phyloP scores from a whole-genome alignment of 73 alveolate species.

The Stentor coeruleus region DNA sequence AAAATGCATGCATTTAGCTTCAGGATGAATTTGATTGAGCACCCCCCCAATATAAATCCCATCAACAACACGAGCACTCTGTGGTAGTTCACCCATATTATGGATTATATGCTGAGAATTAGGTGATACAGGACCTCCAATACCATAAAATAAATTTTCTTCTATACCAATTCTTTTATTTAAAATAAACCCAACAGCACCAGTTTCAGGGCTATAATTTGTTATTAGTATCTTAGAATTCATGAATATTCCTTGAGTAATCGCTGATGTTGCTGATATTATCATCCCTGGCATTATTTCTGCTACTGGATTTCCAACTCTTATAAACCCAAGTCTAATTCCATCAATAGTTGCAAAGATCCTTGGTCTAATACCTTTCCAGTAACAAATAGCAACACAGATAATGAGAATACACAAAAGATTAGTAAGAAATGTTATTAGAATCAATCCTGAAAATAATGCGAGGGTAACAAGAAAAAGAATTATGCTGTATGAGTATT shows the following conservation, averaged over 20 bases:
- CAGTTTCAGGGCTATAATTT: not conserved
- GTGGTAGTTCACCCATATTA: not conserved
- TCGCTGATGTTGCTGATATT: not conserved
- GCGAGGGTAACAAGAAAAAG: not conserved
- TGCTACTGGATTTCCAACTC: not conserved
- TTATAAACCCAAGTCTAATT: not conserved
- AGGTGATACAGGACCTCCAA: slow-evolving; percentile 1
- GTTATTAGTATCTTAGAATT: not conserved
- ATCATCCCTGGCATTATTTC: not conserved
- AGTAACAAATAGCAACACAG: not conserved
- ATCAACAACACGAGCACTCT: not conserved
- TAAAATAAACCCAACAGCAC: not conserved
- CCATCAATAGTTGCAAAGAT: not conserved
- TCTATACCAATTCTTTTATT: not conserved
- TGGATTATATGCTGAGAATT: not conserved
- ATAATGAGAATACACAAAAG: not conserved
- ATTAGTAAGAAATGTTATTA: not conserved
- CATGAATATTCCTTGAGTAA: not conserved
- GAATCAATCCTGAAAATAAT: not conserved
- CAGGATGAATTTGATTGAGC: not conserved
- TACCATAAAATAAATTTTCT: not conserved
- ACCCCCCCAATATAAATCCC: not conserved
- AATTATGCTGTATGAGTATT: not conserved
- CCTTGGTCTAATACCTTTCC: not conserved
- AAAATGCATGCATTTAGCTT: not conserved